A percentile compares a stretch with the other conserved stretches of the same genome.
These are phyloP conservation scores for Cercospora citrullina DNA, from an alignment of 2,329 filamentous ascomycete genomes.

Conservation along the genomic window DNA sequence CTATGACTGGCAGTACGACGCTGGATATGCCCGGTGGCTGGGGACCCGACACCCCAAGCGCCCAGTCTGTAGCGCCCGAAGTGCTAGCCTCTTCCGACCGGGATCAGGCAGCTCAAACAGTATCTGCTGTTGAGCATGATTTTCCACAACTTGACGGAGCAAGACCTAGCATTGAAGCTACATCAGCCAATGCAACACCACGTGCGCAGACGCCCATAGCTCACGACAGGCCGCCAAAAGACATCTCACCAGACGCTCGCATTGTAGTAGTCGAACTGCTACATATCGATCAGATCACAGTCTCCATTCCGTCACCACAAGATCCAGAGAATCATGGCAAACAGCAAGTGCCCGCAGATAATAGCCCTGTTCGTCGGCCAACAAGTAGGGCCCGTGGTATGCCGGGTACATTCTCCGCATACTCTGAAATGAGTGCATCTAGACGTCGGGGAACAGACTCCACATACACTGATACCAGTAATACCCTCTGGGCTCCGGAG, in stretches of 20 bases:
- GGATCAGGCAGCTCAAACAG: not conserved
- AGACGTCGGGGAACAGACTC: conserved; percentile 14
- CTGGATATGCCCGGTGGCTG: conserved; percentile 46
- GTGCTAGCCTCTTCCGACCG: not conserved
- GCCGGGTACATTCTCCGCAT: conserved; percentile 51
- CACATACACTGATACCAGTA: conserved; percentile 12
- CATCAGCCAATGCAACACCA: conserved; percentile 33
- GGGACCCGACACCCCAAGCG: conserved; percentile 39
- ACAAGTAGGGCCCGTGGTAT: conserved; percentile 31
- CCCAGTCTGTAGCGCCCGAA: conserved; percentile 34
- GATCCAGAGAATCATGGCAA: not conserved
- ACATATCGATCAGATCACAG: conserved; percentile 34
- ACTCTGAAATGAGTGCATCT: conserved; percentile 44
- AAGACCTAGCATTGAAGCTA: not conserved
- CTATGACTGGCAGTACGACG: conserved; percentile 47
- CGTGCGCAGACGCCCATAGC: conserved; percentile 28
- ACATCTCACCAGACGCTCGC: not conserved
- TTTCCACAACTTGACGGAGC: conserved; percentile 12
- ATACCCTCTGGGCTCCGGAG: conserved; percentile 4
- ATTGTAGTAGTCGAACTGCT: conserved; percentile 13
- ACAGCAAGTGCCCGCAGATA: not conserved
- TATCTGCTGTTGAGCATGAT: not conserved
- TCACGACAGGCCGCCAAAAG: not conserved
- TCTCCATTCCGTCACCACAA: conserved; percentile 8
- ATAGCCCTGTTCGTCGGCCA: not conserved